Conservation (phyloP, 2,329 filamentous ascomycete species). For the Monilinia polystroma region DNA sequence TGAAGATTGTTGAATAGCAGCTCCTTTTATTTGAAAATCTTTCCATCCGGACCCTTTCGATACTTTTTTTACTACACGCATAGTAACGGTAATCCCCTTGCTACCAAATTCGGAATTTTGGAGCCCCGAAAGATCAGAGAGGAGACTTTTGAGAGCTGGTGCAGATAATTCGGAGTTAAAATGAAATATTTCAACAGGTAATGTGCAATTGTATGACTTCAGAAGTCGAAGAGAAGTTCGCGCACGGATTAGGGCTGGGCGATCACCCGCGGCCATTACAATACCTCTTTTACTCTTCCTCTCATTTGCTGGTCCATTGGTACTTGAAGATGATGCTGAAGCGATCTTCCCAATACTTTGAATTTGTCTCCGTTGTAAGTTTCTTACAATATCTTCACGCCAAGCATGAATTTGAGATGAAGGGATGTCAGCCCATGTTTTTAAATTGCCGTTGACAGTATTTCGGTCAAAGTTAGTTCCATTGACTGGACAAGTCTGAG, state of each 20-base stretch:
- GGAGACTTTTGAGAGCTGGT: neutral
- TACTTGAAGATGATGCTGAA: neutral
- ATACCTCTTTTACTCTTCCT: constrained; percentile 27
- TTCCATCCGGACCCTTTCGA: constrained; percentile 30
- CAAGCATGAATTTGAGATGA: constrained; percentile 27
- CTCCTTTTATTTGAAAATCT: constrained; percentile 31
- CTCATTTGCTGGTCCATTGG: neutral
- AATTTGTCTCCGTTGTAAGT: constrained; percentile 22
- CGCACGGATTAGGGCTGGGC: constrained; percentile 24
- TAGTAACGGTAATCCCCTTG: constrained; percentile 22
- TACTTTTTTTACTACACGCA: constrained; percentile 25
- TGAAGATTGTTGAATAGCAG: constrained; percentile 31
- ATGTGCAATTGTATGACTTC: constrained; percentile 31
- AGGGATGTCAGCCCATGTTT: constrained; percentile 26
- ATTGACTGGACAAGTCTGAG: constrained; percentile 26
- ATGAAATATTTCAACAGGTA: constrained; percentile 31
- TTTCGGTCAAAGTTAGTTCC: constrained; percentile 28
- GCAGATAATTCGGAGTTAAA: constrained; percentile 27
- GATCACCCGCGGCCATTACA: constrained; percentile 32
- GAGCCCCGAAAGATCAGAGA: constrained; percentile 4
- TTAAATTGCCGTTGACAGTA: constrained; percentile 23
- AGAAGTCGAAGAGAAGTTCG: constrained; percentile 29
- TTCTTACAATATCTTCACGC: constrained; percentile 26
- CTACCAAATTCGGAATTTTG: neutral
- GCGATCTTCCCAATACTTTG: constrained; percentile 13